Evolutionary conservation across 352 stramenopile genomes (phyloP), one percentile per base, ranked within the genome.

Genomic region (Phytophthora agathidicida): DNA sequence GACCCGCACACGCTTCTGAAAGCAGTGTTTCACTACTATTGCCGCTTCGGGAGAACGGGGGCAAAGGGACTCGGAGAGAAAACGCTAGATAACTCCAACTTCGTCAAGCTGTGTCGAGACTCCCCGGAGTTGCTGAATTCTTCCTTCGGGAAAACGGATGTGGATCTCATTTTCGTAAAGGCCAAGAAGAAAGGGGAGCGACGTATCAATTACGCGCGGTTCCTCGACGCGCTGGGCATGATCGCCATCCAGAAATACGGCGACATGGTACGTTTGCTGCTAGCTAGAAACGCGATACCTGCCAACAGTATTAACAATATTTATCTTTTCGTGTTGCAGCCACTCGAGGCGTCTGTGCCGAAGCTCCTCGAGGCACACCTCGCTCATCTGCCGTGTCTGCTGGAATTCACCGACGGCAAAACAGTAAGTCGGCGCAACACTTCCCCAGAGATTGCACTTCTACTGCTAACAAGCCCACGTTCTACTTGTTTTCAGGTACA

Each of bases 141-240:
- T 5, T 54, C 41, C 13, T 91, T 96, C 41, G 74, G 73, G 17
- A 80, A 73, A 17, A 91, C 80, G 7, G 88, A 96, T 54, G 83
- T 96, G 17, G 88, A 96, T 54, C 58, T 96, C 10, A 94, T 94
- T 41, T 96, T 96, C 42, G 74, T 91, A 53, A 94, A 93, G 43
- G 67, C 75, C 32, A 94, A 95, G 70, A 88, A 90, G 64, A 96
- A 94, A 38, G 80, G 82, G 20, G 80, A 94, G 60, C 76, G 87
- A 4, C 79, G 83, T 8, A 88, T 96, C 43, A 92, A 85, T 42
- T 96, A 94, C 67, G 68, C 79, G 43, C 81, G 85, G 19, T 95
- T 95, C 48, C 65, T 96, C 19, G 82, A 96, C 35, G 85, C 88
- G 2, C 52, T 96, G n/a, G 78, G 80, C 23, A 91, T 91, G 75